Conservation (phyloP, 2,329 filamentous ascomycete genomes). For the Penicillium sp. region DNA sequence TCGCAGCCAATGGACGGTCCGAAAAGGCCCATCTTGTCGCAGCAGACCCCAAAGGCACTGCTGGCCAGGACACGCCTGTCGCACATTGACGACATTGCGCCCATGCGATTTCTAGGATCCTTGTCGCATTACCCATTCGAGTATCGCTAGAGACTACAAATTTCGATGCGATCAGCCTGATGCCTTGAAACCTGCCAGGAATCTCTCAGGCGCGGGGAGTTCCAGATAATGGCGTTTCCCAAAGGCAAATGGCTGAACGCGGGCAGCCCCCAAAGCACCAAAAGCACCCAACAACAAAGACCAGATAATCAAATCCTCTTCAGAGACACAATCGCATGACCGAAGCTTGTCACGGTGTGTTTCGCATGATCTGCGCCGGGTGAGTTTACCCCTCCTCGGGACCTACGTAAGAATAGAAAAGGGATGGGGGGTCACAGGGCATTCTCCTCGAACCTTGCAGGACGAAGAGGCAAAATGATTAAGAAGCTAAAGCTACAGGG, state of each 20-base stretch:
- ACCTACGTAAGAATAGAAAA: constrained; percentile 20
- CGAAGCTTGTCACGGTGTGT: constrained; percentile 12
- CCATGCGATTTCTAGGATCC: constrained; percentile 7
- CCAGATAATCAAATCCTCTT: not conserved
- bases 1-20: constrained; percentile 1
- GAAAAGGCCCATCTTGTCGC: not conserved
- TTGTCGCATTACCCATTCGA: constrained; percentile 23
- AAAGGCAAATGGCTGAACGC: not conserved
- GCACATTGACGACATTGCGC: constrained; percentile 10
- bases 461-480: not conserved
- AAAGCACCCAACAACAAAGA: not conserved
- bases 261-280: not conserved
- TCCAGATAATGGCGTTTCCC: not conserved
- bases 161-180: constrained; percentile 14
- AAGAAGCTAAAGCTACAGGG: not conserved
- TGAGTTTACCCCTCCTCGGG: constrained; percentile 28
- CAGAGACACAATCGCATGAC: constrained; percentile 20
- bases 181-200: constrained; percentile 2
- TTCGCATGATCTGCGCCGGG: constrained; percentile 26
- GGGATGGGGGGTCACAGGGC: constrained; percentile 13
- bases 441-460: constrained; percentile 20
- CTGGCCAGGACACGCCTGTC: constrained; percentile 1
- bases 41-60: not conserved
- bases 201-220: constrained; percentile 6
- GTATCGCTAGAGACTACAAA: not conserved